phyloP scores from a whole-genome alignment of 345 rosid genomes.

The Lepidium sativum region DNA sequence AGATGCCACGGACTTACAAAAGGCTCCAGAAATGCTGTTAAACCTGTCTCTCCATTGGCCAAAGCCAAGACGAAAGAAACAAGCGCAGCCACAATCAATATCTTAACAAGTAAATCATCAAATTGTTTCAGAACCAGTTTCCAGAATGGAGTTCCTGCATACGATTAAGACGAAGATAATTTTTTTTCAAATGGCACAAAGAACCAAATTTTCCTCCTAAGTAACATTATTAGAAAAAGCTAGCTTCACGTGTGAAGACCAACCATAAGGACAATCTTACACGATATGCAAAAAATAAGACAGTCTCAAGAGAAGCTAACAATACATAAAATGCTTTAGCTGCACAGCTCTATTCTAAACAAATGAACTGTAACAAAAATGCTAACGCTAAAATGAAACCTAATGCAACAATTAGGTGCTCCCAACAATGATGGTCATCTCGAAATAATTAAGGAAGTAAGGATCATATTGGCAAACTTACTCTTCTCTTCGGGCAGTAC shows the following conservation, averaged over 20 bases:
- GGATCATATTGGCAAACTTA: constrained; percentile 37
- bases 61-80: constrained; percentile 83
- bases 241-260: neutral
- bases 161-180: constrained; percentile 12
- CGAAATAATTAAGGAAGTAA: constrained; percentile 8
- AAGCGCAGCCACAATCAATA: constrained; percentile 86
- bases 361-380: neutral
- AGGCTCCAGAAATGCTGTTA: constrained; percentile 96
- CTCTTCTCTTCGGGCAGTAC: constrained; percentile 91
- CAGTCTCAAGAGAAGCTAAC: neutral
- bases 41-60: constrained; percentile 94
- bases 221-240: neutral
- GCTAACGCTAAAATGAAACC: neutral
- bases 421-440: constrained; percentile 8
- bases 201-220: neutral
- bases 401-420: neutral
- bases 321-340: neutral
- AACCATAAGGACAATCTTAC: neutral
- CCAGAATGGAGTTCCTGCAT: constrained; percentile 94
- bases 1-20: constrained; percentile 65
- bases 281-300: neutral
- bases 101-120: constrained; percentile 97
- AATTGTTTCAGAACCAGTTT: constrained; percentile 93
- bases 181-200: neutral
- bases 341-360: neutral